A percentile compares a stretch with the other conserved stretches of the same genome.
Evolutionary conservation across 768 basidiomycete species (phyloP).

Genomic region (Leccinum imitatum): DNA sequence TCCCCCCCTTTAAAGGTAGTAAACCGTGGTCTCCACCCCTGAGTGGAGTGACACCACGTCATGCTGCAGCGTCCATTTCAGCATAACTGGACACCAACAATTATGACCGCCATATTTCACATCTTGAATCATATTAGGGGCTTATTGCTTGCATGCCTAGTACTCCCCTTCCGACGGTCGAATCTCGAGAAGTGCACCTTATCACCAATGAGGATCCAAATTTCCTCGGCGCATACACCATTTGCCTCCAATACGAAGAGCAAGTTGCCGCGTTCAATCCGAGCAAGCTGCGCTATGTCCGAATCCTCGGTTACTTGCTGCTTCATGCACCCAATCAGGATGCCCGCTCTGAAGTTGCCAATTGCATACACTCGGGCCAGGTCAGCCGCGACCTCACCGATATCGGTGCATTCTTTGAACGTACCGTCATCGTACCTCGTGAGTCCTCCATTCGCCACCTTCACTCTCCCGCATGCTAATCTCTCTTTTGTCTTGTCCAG

Average conservation of each 20-base stretch:
- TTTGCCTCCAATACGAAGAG: slow-evolving; percentile 2
- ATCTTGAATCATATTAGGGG: too few relatives aligned
- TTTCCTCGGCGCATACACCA: neutral
- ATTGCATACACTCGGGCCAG: slow-evolving; percentile 2
- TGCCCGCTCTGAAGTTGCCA: slow-evolving; percentile 4
- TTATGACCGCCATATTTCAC: too few relatives aligned
- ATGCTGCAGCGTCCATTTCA: too few relatives aligned
- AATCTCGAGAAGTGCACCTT: neutral
- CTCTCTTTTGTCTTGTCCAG: slow-evolving; percentile 2
- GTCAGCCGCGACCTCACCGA: neutral
- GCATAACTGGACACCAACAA: too few relatives aligned
- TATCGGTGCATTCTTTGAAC: slow-evolving; percentile 6
- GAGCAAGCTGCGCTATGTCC: neutral
- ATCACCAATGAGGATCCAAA: neutral
- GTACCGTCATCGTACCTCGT: slow-evolving; percentile 5
- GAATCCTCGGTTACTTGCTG: slow-evolving; percentile 10
- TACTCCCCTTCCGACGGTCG: neutral
- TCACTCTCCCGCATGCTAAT: neutral
- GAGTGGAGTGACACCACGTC: neutral
- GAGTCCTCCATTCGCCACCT: neutral
- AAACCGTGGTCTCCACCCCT: neutral
- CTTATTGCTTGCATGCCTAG: too few relatives aligned
- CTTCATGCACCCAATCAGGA: neutral
- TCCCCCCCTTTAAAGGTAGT: neutral
- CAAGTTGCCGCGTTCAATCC: neutral